Evolutionary conservation across 208 protist species (phyloP).

Genomic region (Novymonas esmeraldas): DNA sequence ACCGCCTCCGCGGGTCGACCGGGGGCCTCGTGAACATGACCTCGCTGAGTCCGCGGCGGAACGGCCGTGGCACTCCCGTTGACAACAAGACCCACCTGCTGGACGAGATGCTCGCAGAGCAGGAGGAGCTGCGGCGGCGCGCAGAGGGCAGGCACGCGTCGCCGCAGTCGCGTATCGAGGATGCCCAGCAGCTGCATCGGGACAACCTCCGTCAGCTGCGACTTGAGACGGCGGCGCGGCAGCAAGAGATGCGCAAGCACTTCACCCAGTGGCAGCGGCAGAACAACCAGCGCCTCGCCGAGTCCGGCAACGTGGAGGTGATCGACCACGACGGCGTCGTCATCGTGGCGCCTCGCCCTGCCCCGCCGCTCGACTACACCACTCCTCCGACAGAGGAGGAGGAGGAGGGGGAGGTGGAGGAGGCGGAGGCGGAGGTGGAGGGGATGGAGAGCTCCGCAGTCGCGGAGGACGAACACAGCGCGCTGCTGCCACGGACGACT

Average conservation of each 20-base stretch:
- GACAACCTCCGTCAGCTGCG: conserved; percentile 24
- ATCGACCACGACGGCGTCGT: conserved; percentile 47
- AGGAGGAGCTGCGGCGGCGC: conserved; percentile 9
- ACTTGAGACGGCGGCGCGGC: conserved; percentile 28
- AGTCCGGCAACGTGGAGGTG: conserved; percentile 41
- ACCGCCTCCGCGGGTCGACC: conserved; percentile 8
- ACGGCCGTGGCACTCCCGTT: conserved; percentile 8
- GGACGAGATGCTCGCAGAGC: conserved; percentile 40
- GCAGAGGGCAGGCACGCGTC: background rate
- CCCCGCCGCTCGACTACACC: conserved; percentile 5
- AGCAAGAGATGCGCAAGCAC: conserved; percentile 42
- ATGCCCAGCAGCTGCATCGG: conserved; percentile 18
- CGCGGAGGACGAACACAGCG: background rate
- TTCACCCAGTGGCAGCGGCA: conserved; percentile 46
- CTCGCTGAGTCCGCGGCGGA: conserved; percentile 15
- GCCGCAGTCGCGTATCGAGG: conserved; percentile 24
- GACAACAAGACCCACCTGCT: conserved; percentile 41
- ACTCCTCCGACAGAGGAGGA: background rate
- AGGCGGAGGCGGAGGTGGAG: background rate
- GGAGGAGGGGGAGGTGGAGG: no score
- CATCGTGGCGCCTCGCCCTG: conserved; percentile 44
- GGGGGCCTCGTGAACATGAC: background rate
- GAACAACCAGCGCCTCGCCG: conserved; percentile 44
- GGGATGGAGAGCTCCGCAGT: no score
- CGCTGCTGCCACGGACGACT: background rate